phyloP scores from a whole-genome alignment of 371 early-diverging fungal genomes.

The Catenaria anguillulae region DNA sequence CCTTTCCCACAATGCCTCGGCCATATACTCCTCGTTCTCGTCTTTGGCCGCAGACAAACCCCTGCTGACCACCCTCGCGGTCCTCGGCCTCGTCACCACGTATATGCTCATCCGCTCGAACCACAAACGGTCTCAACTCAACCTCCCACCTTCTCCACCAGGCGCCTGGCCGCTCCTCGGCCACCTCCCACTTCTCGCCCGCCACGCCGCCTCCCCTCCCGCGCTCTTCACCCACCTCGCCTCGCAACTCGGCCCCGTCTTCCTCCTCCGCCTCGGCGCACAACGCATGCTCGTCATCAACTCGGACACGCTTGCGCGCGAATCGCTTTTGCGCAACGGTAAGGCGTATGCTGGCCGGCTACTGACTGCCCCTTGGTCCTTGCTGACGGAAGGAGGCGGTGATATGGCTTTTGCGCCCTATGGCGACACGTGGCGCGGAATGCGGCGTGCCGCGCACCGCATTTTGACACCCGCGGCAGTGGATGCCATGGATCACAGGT shows the following conservation, averaged over 20 bases:
- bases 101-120: too few relatives aligned
- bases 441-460: not conserved
- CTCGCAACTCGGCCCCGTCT: not conserved
- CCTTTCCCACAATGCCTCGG: too few relatives aligned
- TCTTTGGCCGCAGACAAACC: too few relatives aligned
- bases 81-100: too few relatives aligned
- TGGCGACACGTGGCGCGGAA: not conserved
- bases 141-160: too few relatives aligned
- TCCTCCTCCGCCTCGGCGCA: not conserved
- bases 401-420: not conserved
- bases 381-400: not conserved
- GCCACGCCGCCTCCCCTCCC: too few relatives aligned
- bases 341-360: not conserved
- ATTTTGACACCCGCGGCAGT: constrained; percentile 1
- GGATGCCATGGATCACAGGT: not conserved
- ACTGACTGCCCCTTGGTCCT: not conserved
- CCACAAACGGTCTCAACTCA: too few relatives aligned
- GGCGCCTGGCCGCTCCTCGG: too few relatives aligned
- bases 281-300: not conserved
- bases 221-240: too few relatives aligned
- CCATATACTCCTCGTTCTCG: too few relatives aligned
- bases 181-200: too few relatives aligned
- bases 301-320: not conserved
- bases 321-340: not conserved
- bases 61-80: too few relatives aligned